A percentile compares a stretch with the other conserved stretches of the same genome.
Conservation (phyloP, 352 stramenopile genomes). For the Blastocystis sp. region DNA sequence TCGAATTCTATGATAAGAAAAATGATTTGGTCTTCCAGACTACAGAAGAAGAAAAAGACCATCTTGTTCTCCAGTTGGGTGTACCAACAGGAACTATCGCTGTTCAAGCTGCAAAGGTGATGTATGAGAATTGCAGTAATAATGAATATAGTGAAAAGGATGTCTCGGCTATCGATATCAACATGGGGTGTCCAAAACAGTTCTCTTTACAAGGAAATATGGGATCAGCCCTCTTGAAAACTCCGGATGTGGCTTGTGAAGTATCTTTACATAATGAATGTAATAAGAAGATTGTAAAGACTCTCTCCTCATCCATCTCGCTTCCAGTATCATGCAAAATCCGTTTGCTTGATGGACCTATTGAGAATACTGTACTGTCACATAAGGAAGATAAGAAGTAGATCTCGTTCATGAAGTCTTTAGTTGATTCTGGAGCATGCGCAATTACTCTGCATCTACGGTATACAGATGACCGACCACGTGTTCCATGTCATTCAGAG, state of each 20-base stretch:
- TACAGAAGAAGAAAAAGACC: slow-evolving; percentile 52
- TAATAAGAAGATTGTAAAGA: slow-evolving; percentile 72
- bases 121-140: background rate
- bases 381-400: background rate
- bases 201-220: slow-evolving; percentile 87
- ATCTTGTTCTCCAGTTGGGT: slow-evolving; percentile 62
- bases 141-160: slow-evolving; percentile 73
- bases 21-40: slow-evolving; percentile 60
- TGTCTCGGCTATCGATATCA: slow-evolving; percentile 85
- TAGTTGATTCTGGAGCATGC: slow-evolving; percentile 68
- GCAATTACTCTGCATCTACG: slow-evolving; percentile 70
- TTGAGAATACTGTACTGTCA: slow-evolving; percentile 69
- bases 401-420: slow-evolving; percentile 66
- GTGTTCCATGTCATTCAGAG: slow-evolving; percentile 61
- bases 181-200: slow-evolving; percentile 90
- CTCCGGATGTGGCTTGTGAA: slow-evolving; percentile 81
- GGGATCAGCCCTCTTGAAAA: slow-evolving; percentile 83
- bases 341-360: slow-evolving; percentile 75
- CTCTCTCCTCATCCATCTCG: slow-evolving; percentile 76
- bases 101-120: slow-evolving; percentile 36
- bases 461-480: slow-evolving; percentile 69
- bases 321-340: slow-evolving; percentile 86
- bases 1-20: slow-evolving; percentile 66
- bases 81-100: slow-evolving; percentile 43
- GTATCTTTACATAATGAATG: slow-evolving; percentile 69